A percentile compares a stretch with the other conserved stretches of the same genome.
phyloP scores from a whole-genome alignment of 345 rosid genomes.

The Boechera retrofracta region DNA sequence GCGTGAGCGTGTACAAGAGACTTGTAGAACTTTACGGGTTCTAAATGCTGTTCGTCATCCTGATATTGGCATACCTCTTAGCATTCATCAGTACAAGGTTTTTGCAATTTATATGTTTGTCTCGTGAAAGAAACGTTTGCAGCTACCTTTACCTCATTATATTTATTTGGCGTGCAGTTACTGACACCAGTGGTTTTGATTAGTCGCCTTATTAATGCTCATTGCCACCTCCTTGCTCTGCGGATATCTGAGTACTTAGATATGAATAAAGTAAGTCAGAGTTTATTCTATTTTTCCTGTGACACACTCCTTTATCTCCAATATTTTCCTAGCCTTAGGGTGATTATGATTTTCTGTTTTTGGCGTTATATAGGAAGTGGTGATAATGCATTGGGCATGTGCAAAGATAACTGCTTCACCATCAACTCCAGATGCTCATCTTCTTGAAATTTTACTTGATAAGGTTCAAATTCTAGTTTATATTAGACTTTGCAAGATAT shows the following conservation, averaged over 20 bases:
- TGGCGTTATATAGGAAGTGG: constrained; percentile 72
- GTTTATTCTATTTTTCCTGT: not conserved
- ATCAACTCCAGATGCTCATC: constrained; percentile 81
- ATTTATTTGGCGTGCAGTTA: constrained; percentile 53
- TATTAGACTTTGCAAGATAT: constrained; percentile 7
- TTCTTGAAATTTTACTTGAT: constrained; percentile 90
- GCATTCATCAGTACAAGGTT: constrained; percentile 93
- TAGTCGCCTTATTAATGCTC: constrained; percentile 89
- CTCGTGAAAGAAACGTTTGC: constrained; percentile 2
- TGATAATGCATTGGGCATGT: constrained; percentile 99
- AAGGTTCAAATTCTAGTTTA: constrained; percentile 60
- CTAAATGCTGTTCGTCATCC: constrained; percentile 84
- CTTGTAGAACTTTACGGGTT: constrained; percentile 88
- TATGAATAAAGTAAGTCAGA: constrained; percentile 81
- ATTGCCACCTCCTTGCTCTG: constrained; percentile 83
- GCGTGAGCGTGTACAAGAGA: constrained; percentile 90
- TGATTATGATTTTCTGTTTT: constrained; percentile 8
- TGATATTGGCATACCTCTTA: constrained; percentile 89
- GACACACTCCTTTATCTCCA: not conserved
- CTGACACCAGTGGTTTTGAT: constrained; percentile 84
- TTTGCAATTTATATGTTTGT: constrained; percentile 35
- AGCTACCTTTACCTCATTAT: constrained; percentile 19
- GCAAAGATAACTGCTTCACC: constrained; percentile 89
- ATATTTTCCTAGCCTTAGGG: not conserved
- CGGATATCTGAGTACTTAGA: constrained; percentile 88